Base-by-base conservation (phyloP, 2,329 filamentous ascomycete genomes). In the Phoma herbarum region DNA sequence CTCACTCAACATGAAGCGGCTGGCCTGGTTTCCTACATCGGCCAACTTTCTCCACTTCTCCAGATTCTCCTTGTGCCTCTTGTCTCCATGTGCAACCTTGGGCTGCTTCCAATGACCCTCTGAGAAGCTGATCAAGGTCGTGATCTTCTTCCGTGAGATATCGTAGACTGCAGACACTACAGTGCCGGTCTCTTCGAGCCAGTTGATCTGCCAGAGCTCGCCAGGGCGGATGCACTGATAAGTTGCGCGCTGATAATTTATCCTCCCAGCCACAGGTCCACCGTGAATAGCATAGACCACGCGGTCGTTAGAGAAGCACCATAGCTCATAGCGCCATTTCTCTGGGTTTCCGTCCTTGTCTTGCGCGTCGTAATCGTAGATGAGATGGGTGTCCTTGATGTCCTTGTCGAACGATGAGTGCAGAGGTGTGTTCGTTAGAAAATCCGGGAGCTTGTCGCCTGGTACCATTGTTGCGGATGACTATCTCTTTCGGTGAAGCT, bases 251-350 rank as follows among this genome's bases (percentile, higher is more conserved):
- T 86, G 84, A 63, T 85, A 87, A 7, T 81, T 83, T 3, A 79
- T 81, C 0, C 85, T 61, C 9, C 68, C 67, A 33, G 65, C 67
- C 68, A 87, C 87, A 3, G 85, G 85, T 0, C 85, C 85, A 4
- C 85, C 84, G 62, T 87, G 84, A 53, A 87, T 87, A 23, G 81
- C 80, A 63, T 87, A 87, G 58, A 87, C 81, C 46, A 86, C 80
- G 4, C 84, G 80, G 52, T 68, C 69, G 18, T 81, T 73, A n/a
- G 81, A 84, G 64, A 83, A 84, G 73, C 86, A 86, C 85, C 85
- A 87, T 67, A 87, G 81, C 59, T 87, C 85, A 64, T 87, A 87
- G 1, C 83, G 80, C 85, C 85, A 87, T 68, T 85, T 86, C 50
- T 86, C 82, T 0, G 83, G 80, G 5, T 82, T 82, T 10, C 84